Conservation (phyloP, 1,284 basidiomycete genomes). For the Leccinum angustisporum region DNA sequence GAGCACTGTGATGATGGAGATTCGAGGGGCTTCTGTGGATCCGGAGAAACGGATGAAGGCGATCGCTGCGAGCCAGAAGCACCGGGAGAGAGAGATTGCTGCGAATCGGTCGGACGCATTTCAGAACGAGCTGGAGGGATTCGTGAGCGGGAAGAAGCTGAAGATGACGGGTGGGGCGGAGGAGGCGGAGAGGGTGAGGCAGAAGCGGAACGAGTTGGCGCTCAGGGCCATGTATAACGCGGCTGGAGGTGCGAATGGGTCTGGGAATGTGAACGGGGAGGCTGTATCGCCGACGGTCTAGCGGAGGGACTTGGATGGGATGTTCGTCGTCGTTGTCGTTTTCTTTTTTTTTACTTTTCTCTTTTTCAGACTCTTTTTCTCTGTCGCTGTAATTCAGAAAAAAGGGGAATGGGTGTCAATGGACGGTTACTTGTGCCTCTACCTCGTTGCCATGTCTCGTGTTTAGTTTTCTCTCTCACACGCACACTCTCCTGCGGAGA, state of each 20-base stretch:
- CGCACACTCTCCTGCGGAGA: no score
- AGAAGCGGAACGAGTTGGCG: constrained; percentile 79
- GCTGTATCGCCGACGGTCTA: constrained; percentile 15
- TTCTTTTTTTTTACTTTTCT: neutral
- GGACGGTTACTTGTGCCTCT: neutral
- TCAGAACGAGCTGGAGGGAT: constrained; percentile 77
- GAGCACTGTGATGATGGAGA: constrained; percentile 82
- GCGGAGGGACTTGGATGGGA: no score
- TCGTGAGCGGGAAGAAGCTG: constrained; percentile 81
- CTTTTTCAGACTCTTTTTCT: neutral
- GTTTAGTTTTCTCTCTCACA: neutral
- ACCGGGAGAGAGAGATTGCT: constrained; percentile 69
- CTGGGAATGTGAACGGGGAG: constrained; percentile 4
- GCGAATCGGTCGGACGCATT: constrained; percentile 72
- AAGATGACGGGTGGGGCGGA: constrained; percentile 95
- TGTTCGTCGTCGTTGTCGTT: neutral
- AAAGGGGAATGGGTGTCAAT: neutral
- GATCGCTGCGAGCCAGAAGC: constrained; percentile 84
- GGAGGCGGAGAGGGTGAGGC: constrained; percentile 83
- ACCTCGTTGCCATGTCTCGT: neutral
- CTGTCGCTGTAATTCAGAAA: neutral
- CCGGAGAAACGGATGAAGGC: constrained; percentile 83
- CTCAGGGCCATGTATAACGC: constrained; percentile 84
- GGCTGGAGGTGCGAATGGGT: neutral
- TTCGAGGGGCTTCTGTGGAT: constrained; percentile 79